Base-by-base conservation (phyloP, 2,329 filamentous ascomycete genomes). In the Aspergillus persii region DNA sequence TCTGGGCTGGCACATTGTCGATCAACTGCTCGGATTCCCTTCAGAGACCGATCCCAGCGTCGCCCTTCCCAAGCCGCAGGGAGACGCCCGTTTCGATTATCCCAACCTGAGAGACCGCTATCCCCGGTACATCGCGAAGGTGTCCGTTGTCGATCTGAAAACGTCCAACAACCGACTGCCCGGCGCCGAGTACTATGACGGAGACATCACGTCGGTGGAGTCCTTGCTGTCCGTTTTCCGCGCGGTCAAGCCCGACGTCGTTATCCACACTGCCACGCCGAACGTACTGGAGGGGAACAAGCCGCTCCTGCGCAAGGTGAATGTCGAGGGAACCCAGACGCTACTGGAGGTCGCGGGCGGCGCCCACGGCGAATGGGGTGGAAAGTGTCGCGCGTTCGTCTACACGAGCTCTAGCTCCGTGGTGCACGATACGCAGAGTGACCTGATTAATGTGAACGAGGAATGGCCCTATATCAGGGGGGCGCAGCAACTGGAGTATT, bases 371-470 rank as follows among this genome's bases (percentile, higher is more conserved):
- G 74, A 84, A 41, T 88, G 84, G 62, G 92, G 94, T 58, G 75
- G 77, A 55, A 74, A 76, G 57, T 79, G 79, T 69, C 91, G 88
- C 77, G 90, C 85, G 0, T 86, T 98, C 64, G 91, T 98, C 50
- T 96, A 94, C 77, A 98, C 94, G 18, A 95, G 90, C 75, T 95
- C 90, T 56, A 90, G 91, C 55, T 96, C 92, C 61, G 89, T 96
- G 62, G 82, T 96, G 64, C 89, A 90, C 71, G 92, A 98, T 77
- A 93, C 93, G 67, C 80, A 83, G 61, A 85, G 80, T 61, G 90
- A 96, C 73, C 84, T 96, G 73, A 84, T 87, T 74, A 93, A 96
- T 74, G 92, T 91, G 64, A 89, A 93, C 75, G 94, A 98, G 81
- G 81, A 84, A 50, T 92, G 89, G 83, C 91, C 91, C 30, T 83